These are phyloP conservation scores for Sclerotinia trifoliorum DNA, from an alignment of 2,329 filamentous ascomycete species.

Conservation along the genomic window DNA sequence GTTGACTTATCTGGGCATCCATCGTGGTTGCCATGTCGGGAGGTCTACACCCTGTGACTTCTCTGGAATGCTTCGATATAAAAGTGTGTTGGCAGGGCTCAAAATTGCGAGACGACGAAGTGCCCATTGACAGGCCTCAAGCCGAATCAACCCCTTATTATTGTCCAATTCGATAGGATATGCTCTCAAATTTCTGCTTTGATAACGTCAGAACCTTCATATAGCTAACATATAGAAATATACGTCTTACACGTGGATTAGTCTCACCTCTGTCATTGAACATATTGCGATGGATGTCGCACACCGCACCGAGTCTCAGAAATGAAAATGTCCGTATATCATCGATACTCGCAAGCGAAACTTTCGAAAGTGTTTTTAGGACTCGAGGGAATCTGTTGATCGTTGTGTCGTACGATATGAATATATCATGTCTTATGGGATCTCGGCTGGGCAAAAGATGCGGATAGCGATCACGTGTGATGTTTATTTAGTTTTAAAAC, in stretches of 20 bases:
- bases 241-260: slow-evolving; percentile 38
- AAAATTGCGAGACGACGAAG: slow-evolving; percentile 34
- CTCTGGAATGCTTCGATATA: slow-evolving; percentile 39
- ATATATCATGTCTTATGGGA: slow-evolving; percentile 32
- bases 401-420: slow-evolving; percentile 34
- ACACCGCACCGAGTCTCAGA: slow-evolving; percentile 17
- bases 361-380: slow-evolving; percentile 13
- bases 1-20: slow-evolving; percentile 39
- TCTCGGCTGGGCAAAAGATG: slow-evolving; percentile 27
- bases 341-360: slow-evolving; percentile 19
- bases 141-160: slow-evolving; percentile 25
- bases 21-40: slow-evolving; percentile 41
- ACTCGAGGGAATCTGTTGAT: slow-evolving; percentile 27
- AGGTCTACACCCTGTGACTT: slow-evolving; percentile 41
- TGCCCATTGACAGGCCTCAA: slow-evolving; percentile 36
- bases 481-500: slow-evolving; percentile 24
- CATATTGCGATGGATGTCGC: slow-evolving; percentile 31
- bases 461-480: slow-evolving; percentile 34
- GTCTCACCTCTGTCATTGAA: slow-evolving; percentile 39
- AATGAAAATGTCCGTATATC: slow-evolving; percentile 10
- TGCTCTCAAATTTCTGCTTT: slow-evolving; percentile 27
- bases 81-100: slow-evolving; percentile 31
- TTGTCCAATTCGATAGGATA: slow-evolving; percentile 19
- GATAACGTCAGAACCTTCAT: slow-evolving; percentile 31
- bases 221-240: slow-evolving; percentile 32